phyloP scores from a whole-genome alignment of 495 filamentous ascomycete genomes.

The Lindgomyces ingoldianus region DNA sequence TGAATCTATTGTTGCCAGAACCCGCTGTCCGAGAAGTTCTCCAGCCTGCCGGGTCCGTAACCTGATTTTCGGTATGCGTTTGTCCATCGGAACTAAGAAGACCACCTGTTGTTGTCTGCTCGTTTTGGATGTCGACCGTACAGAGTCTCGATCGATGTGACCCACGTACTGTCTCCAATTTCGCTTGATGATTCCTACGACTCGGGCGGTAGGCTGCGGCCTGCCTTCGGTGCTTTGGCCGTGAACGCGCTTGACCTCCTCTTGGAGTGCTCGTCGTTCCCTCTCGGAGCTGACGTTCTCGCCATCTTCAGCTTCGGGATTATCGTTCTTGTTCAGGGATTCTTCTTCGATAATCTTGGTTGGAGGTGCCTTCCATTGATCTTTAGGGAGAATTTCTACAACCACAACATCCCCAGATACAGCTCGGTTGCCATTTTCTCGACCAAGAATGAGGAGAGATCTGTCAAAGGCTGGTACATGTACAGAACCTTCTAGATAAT shows the following conservation, averaged over 20 bases:
- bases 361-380: constrained; percentile 95
- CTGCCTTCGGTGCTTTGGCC: constrained; percentile 73
- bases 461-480: constrained; percentile 88
- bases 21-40: constrained; percentile 84
- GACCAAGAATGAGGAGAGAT: constrained; percentile 81
- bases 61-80: constrained; percentile 91
- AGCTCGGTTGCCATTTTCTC: constrained; percentile 93
- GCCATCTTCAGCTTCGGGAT: constrained; percentile 75
- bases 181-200: constrained; percentile 88
- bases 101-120: constrained; percentile 85
- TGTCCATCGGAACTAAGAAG: constrained; percentile 96
- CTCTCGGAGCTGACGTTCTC: constrained; percentile 78
- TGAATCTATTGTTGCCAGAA: constrained; percentile 92
- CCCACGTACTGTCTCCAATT: constrained; percentile 99
- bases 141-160: constrained; percentile 84
- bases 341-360: constrained; percentile 96
- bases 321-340: constrained; percentile 87
- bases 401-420: constrained; percentile 90
- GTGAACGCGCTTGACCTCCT: constrained; percentile 86
- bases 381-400: constrained; percentile 85
- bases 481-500: constrained; percentile 91
- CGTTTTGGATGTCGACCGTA: constrained; percentile 66
- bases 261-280: constrained; percentile 80
- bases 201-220: constrained; percentile 86
- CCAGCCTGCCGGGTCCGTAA: constrained; percentile 86